Percentiles rank a stretch among this genome's conserved stretches.
Conservation (phyloP, 1,284 basidiomycete genomes). For the Thelephora terrestris region DNA sequence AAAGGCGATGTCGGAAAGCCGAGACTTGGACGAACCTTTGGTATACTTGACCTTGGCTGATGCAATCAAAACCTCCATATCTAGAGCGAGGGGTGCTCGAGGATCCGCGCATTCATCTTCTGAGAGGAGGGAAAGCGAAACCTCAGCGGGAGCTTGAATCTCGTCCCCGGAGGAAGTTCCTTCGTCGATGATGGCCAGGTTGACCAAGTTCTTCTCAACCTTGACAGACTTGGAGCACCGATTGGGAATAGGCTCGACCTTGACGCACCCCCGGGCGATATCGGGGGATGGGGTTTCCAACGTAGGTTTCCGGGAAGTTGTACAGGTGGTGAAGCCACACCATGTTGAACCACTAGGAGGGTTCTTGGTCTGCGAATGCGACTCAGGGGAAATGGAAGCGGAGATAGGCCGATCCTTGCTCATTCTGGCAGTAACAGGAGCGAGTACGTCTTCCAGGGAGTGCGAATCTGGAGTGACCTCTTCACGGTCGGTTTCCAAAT, state of each 20-base stretch:
- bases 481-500: too few relatives aligned
- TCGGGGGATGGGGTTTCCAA: neutral
- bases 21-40: neutral
- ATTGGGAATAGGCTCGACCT: neutral
- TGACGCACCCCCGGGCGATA: neutral
- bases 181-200: neutral
- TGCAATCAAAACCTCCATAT: neutral
- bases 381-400: too few relatives aligned
- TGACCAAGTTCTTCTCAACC: neutral
- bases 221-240: neutral
- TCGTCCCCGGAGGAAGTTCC: neutral
- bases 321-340: neutral
- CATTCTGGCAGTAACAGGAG: neutral
- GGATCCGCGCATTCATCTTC: neutral
- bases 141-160: neutral
- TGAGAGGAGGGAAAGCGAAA: neutral
- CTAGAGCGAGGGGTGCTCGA: neutral
- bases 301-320: neutral
- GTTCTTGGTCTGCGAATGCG: too few relatives aligned
- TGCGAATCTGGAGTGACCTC: neutral
- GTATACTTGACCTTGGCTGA: neutral
- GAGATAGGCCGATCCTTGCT: neutral
- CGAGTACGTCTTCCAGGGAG: neutral
- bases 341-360: neutral
- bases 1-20: neutral